phyloP scores from a whole-genome alignment of 345 rosid species.

The Eucalyptus virginea region DNA sequence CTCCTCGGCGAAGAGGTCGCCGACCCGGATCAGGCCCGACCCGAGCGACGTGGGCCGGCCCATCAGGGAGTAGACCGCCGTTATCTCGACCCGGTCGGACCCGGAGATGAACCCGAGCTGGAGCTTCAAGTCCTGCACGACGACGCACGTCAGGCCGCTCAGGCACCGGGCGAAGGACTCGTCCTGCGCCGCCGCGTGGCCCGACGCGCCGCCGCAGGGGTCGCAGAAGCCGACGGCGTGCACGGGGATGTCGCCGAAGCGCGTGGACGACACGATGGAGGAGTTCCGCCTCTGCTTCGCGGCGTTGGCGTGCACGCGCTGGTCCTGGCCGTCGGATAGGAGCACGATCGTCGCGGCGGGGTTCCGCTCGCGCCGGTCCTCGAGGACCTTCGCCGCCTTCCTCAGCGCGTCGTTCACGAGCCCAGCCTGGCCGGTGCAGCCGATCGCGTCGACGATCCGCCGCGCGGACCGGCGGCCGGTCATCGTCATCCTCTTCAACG shows the following conservation, averaged over 20 bases:
- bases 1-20: conserved; percentile 62
- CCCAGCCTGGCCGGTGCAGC: conserved; percentile 43
- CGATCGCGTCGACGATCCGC: conserved; percentile 49
- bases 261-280: conserved; percentile 37
- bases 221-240: conserved; percentile 38
- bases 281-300: conserved; percentile 12
- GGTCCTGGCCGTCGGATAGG: conserved; percentile 46
- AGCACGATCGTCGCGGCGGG: conserved; percentile 45
- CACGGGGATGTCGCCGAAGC: conserved; percentile 46
- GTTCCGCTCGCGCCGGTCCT: conserved; percentile 77
- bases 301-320: conserved; percentile 9
- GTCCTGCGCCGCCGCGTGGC: conserved; percentile 19
- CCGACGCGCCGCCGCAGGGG: conserved; percentile 1
- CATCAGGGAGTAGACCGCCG: conserved; percentile 40
- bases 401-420: conserved; percentile 65
- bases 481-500: conserved; percentile 63
- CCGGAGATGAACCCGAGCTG: conserved; percentile 54
- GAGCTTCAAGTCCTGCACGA: conserved; percentile 53
- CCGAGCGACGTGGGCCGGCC: conserved; percentile 39
- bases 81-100: conserved; percentile 51
- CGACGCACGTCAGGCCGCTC: conserved; percentile 29
- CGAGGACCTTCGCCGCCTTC: conserved; percentile 78
- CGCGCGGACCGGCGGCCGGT: conserved; percentile 62
- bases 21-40: conserved; percentile 47
- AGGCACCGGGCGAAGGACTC: conserved; percentile 33